A percentile compares a stretch with the other conserved stretches of the same genome.
Conservation (phyloP, 495 filamentous ascomycete species). For the Darksidea phi region DNA sequence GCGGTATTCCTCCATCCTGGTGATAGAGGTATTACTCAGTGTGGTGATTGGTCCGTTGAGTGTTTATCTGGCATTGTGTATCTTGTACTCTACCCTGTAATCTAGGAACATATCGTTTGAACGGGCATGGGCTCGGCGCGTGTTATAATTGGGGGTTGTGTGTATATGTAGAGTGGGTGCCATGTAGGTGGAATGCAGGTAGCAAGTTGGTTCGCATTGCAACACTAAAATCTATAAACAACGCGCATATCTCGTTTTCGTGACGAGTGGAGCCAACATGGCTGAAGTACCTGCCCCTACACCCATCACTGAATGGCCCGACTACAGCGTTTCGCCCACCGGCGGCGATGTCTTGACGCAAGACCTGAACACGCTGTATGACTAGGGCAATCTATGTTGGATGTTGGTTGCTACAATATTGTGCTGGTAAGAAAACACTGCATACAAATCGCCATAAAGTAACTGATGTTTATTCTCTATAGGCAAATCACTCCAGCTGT, state of each 20-base stretch:
- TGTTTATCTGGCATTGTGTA: too few species aligned
- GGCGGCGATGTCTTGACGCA: constrained; percentile 29
- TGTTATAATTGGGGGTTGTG: too few species aligned
- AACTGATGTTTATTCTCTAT: neutral
- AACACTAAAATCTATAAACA: too few species aligned
- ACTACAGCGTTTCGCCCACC: constrained; percentile 18
- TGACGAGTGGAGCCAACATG: neutral
- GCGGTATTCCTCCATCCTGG: constrained; percentile 1
- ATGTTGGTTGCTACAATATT: constrained; percentile 28
- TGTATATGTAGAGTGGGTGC: too few species aligned
- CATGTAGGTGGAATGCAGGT: too few species aligned
- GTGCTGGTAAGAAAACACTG: constrained; percentile 26
- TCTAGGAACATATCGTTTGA: too few species aligned
- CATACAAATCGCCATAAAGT: neutral
- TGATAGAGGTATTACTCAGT: too few species aligned
- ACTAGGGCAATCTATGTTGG: constrained; percentile 35
- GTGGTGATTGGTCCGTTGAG: too few species aligned
- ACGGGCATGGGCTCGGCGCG: too few species aligned
- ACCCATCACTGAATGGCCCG: constrained; percentile 35
- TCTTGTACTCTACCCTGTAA: too few species aligned
- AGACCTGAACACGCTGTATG: constrained; percentile 33
- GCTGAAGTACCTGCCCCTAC: constrained; percentile 12
- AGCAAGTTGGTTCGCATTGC: too few species aligned
- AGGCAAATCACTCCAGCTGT: constrained; percentile 36
- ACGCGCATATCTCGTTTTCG: too few species aligned